Evolutionary conservation across 371 early-diverging fungal species (phyloP).

Genomic region (Blakeslea trispora): DNA sequence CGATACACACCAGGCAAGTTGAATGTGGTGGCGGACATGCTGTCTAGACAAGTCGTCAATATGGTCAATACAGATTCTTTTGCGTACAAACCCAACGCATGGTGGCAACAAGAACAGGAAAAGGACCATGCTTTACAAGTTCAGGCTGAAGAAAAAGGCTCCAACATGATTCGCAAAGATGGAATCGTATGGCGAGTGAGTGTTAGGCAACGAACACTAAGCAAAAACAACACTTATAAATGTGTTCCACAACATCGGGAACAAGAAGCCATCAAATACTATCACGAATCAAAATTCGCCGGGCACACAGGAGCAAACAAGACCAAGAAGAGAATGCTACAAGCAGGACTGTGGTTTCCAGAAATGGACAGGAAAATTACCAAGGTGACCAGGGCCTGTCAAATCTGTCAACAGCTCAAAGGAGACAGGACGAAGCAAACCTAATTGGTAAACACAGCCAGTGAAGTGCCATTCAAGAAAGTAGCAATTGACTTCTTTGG

Average conservation of each 20-base stretch:
- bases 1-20: neutral
- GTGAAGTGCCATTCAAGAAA: neutral
- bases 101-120: too few relatives aligned
- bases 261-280: neutral
- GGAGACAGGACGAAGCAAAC: neutral
- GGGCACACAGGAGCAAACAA: neutral
- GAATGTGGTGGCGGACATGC: neutral
- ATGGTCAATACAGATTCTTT: too few relatives aligned
- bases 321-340: neutral
- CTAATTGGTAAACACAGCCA: neutral
- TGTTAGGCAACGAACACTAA: neutral
- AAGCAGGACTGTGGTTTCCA: neutral
- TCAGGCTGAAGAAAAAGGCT: too few relatives aligned
- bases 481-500: constrained; percentile 7
- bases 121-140: too few relatives aligned
- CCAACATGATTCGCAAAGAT: neutral
- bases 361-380: neutral
- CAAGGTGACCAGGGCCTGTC: neutral
- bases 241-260: neutral
- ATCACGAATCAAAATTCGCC: neutral
- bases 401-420: constrained; percentile 6
- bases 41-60: neutral
- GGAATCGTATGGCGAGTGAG: neutral
- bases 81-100: too few relatives aligned
- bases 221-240: neutral